Evolutionary conservation across 345 rosid genomes (phyloP), one percentile per base, ranked within the genome.

Genomic region (Salix viminalis): DNA sequence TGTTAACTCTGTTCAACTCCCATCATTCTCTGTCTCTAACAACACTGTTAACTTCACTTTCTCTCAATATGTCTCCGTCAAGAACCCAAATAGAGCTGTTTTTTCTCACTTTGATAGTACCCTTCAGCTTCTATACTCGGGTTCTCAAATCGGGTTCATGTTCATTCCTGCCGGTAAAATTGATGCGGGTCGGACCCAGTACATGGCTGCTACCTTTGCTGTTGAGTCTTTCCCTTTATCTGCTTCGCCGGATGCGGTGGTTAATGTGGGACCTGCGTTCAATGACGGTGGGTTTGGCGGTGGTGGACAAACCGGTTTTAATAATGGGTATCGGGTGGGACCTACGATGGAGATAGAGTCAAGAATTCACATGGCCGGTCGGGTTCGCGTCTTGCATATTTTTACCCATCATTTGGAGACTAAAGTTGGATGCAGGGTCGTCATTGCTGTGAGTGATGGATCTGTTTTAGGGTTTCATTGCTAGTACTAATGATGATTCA

Each of bases 121-220:
- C 52, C 89, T 96, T 72, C 94, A 92, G 94, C 97, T 96, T 36
- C 89, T 91, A 67, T 90, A 92, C 77, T 85, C 95, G 19, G 98
- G 97, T 12, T 86, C 88, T 67, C 98, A 88, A 81, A 94, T 96
- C 71, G 99, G 98, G 4, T 93, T 94, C 88, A 89, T 96, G 97
- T 93, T 94, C 86, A 91, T 96, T 16, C 99, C 99, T 82, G 99
- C 99, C 44, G 97, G 98, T 7, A 87, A 91, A 84, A 88, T 94
- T 87, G 92, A 83, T 13, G 75, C 97, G 1, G 95, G 97, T 41
- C 89, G 69, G 79, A 88, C 94, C 80, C 89, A 94, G 80, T 87
- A 91, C 89, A 94, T 94, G 98, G 97, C 95, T 41, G 98, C 97
- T n/a, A 91, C 92, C 68, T 96, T 94, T 78, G 75, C 95, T 68